Conservation (phyloP, 1,284 basidiomycete species). For the Malassezia vespertilionis region DNA sequence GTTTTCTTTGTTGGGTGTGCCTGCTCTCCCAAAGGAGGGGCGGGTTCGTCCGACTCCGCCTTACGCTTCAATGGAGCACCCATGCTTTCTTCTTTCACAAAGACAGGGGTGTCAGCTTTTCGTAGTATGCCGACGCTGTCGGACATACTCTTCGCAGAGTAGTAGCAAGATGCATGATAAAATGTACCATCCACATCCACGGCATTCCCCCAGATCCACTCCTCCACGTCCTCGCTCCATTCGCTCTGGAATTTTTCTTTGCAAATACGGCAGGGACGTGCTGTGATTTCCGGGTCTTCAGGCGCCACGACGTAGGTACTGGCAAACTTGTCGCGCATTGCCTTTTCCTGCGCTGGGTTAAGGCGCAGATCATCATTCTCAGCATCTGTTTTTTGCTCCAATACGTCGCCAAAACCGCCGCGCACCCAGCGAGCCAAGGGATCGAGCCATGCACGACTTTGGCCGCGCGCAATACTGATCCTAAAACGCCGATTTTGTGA, state of each 20-base stretch:
- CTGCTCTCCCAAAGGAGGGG: too few relatives aligned
- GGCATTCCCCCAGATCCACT: conserved; percentile 96
- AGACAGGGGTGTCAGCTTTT: too few relatives aligned
- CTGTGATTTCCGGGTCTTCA: conserved; percentile 61
- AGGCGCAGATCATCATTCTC: conserved; percentile 55
- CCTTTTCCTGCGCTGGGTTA: conserved; percentile 53
- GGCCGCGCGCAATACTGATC: conserved; percentile 71
- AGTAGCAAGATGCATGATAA: conserved; percentile 42
- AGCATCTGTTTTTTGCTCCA: conserved; percentile 12
- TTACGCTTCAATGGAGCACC: too few relatives aligned
- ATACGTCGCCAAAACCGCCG: conserved; percentile 23
- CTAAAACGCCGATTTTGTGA: conserved; percentile 79
- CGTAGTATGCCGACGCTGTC: conserved; percentile 26
- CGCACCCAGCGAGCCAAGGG: conserved; percentile 58
- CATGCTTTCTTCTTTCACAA: too few relatives aligned
- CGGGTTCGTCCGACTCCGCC: too few relatives aligned
- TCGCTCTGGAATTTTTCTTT: conserved; percentile 86
- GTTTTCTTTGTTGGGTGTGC: too few relatives aligned
- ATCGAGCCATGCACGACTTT: conserved; percentile 83
- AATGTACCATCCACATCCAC: conserved; percentile 60
- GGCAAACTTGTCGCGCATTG: conserved; percentile 55
- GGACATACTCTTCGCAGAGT: conserved; percentile 40
- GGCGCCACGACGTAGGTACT: conserved; percentile 65
- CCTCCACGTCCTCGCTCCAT: conserved; percentile 90
- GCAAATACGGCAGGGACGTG: conserved; percentile 85